Conservation (phyloP, 306 rosid species). For the Ziziphus jujuba region DNA sequence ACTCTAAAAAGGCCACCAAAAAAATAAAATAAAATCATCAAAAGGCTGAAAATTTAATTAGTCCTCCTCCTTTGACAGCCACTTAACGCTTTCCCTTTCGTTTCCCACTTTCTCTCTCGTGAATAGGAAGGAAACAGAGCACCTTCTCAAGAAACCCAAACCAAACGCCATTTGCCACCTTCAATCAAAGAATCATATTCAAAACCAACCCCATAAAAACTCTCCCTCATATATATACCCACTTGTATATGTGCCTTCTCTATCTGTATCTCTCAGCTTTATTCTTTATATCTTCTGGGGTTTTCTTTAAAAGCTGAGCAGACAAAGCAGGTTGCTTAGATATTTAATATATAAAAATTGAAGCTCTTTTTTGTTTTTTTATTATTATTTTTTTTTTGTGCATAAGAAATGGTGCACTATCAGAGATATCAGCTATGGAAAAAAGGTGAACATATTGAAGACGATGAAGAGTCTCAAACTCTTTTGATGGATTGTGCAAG, state of each 20-base stretch:
- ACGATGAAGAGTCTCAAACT: constrained; percentile 50
- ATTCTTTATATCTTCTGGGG: background rate
- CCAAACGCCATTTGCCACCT: background rate
- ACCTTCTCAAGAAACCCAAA: constrained; percentile 1
- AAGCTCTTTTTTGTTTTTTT: constrained; percentile 14
- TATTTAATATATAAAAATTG: background rate
- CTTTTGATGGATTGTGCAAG: constrained; percentile 41
- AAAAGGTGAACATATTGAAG: constrained; percentile 24
- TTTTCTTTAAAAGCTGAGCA: background rate
- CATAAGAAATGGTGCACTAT: constrained; percentile 50
- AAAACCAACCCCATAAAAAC: constrained; percentile 1
- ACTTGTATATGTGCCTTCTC: no score
- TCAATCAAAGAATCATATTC: background rate
- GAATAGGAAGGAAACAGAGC: background rate
- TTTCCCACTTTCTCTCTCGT: constrained; percentile 12
- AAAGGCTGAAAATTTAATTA: no score
- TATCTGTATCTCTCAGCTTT: no score
- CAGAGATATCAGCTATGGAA: constrained; percentile 50
- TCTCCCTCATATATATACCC: no score
- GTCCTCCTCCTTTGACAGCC: constrained; percentile 24
- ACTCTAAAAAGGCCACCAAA: no score
- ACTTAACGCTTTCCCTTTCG: background rate
- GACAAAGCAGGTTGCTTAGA: background rate
- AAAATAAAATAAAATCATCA: no score
- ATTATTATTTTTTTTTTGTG: no score